Base-by-base conservation (phyloP, 2,329 filamentous ascomycete species). In the Epichloe gansuensis region DNA sequence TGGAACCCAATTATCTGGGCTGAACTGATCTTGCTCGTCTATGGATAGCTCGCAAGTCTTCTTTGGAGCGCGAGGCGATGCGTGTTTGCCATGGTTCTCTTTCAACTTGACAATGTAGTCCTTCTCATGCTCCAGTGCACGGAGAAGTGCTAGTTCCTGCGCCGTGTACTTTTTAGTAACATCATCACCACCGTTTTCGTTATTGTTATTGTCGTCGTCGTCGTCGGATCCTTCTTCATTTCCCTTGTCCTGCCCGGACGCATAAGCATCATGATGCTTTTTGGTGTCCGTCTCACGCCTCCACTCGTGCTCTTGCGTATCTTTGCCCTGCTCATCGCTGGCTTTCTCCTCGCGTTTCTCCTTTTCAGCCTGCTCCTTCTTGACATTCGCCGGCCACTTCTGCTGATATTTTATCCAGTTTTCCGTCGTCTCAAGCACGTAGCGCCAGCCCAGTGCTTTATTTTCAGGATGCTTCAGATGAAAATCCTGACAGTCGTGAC, bases 1-100 rank as follows among this genome's bases (percentile, higher is more conserved):
- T 3, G 74, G 74, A 2, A 78, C 64, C 75, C 74, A 78, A 53
- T 76, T 77, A 58, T 78, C 74, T 0, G 74, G 74, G 2, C 69
- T 71, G 55, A 74, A 74, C 42, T 76, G 73, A 54, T 78, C 75
- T n/a, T 44, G 40, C 45, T 47, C 45, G 50, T 61, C 59, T 44
- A 60, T 57, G 17, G 55, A 55, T 2, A 61, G 41, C 44, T 59
- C 54, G 2, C 52, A 2, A 1, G 21, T 54, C 25, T 55, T 51
- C 21, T 60, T 57, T 49, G 53, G 47, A 3, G 53, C 59, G 41
- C 56, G 55, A 0, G 61, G 60, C 11, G 55, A 59, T 8, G 48
- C 43, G 3, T 52, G 39, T 53, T 58, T 60, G 59, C 67, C 63
- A 56, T 68, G 38, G 49, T 76, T 74, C 42, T 67, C 61, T 49